Evolutionary conservation across 306 rosid species (phyloP), one percentile per base, ranked within the genome.

Genomic region (Prunus armeniaca): DNA sequence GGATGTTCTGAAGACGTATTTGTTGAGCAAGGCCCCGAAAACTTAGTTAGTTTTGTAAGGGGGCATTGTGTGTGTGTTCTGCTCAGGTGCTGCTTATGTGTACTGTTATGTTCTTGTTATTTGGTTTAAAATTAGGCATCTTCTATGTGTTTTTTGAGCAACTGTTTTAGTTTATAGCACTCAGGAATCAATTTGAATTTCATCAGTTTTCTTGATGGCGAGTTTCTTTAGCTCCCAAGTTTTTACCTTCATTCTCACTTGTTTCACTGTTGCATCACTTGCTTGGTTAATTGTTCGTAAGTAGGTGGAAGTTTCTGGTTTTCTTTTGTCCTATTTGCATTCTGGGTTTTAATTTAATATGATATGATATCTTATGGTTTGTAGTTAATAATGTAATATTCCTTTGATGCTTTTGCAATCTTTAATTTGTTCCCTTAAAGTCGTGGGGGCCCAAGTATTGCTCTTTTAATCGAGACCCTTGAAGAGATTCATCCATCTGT

Each of bases 1-100:
- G 98, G 97, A 91, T 86, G 98, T 93, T 52, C 85, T 93, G 90
- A 86, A 85, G 81, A 93, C 79, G 82, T 87, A 93, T 65, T 80
- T 92, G 81, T 84, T 87, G 86, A 93, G 95, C 49, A 89, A 90
- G 91, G 87, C 88, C 34, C 89, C 88, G 12, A 84, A 74, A 63
- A 24, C 85, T 67, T 90, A 84, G 89, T 67, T 90, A 84, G 89
- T 66, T 55, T 64, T 55, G 60, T 57, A 52, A 61, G 10, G 22
- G 56, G 14, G 78, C 55, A 45, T 17, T 66, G 49, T 82, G 34
- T 72, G 78, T 82, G 73, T 78, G 75, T 1, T 54, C 14, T 30
- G 64, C 45, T 51, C 62, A 18, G 51, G 62, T 71, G 76, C 69
- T 78, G 43, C 43, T 38, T 7, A 38, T 65, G 20, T 63, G 67